Evolutionary conservation across 1,284 basidiomycete genomes (phyloP), one percentile per base, ranked within the genome.

Genomic region (Sanghuangporus weigelae): DNA sequence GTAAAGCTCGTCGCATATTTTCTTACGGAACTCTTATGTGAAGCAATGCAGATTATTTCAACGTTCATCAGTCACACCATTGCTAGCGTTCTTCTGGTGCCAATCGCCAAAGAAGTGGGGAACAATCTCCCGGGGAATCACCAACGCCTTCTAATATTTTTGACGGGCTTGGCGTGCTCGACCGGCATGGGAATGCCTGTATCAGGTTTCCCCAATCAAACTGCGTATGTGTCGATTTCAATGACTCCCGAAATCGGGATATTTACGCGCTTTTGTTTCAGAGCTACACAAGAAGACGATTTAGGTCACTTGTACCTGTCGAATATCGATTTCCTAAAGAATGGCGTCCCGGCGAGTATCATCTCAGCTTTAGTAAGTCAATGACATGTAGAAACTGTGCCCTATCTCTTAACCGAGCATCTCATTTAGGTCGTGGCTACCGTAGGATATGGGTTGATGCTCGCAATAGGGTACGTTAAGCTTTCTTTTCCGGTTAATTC

Each of bases 141-240:
- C 68, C 80, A 84, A 65, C 87, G 94, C 71, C 77, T 97, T 8
- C 83, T 98, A 66, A 92, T 97, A 70, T 96, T 97, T 78, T 84
- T 93, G 55, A 98, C 95, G 8, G 94, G 87, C 1, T 79, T 99
- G 66, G 92, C 97, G 63, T 98, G 96, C 71, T 96, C 93, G 36
- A 84, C 94, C 2, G 97, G 96, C 0, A 99, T 99, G 96, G 97
- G 96, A 6, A 90, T 99, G 81, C 96, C 96, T 3, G 95, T 98
- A 40, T 95, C 92, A 65, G 96, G 96, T 6, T 98, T 99, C 80
- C 96, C 96, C 0, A 98, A 98, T 75, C 93, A 96, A 78, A 95
- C 93, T 61, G 94, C 93, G 92, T 94, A 75, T 72, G 92, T 54
- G 12, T 38, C 26, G 19, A 54, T 2, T 11, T 36, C 53, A 54